Base-by-base conservation (phyloP, 768 basidiomycete species). In the Cyclocybe cylindracea region DNA sequence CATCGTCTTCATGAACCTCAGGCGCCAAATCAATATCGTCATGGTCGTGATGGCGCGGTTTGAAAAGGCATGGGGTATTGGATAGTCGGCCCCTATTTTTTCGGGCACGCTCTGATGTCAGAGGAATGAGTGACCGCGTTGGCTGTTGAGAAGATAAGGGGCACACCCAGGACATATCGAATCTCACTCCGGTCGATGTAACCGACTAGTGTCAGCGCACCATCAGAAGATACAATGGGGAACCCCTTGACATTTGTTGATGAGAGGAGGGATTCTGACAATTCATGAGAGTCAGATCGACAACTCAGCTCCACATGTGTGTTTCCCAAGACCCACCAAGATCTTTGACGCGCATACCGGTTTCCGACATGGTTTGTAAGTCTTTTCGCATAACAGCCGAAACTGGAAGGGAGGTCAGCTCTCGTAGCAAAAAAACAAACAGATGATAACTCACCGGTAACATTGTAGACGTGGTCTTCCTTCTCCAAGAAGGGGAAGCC, bases 401-500 rank as follows among this genome's bases (percentile, higher is more conserved):
- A 16, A 98, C 94, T 94, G 59, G 33, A 37, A 50, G 39, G 50
- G 33, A 40, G 19, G 5, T 24, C 24, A 24, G 24, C 5, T 24
- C 24, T 5, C 5, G 54, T 40, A 61, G 34, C 35, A 33, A 35
- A 41, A 39, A 42, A 54, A 19, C 14, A 18, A 31, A 38, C 40
- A 37, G 33, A 14, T 39, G 45, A 36, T 11, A 32, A 68, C 84
- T 48, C 60, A 97, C 96, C 92, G 44, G 92, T 83, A 40, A 94
- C 89, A 64, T 96, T 87, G 63, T 91, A 95, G 0, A 91, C 86
- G 61, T 92, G 87, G 65, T 97, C 94, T 54, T 97, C 92, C 63
- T 95, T 95, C 71, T 98, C 96, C 53, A 99, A 74, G 77, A 95
- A 94, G 0, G 97, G 97, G 72, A 89, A 98, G 7, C 95, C 96